Conservation (phyloP, 495 filamentous ascomycete genomes). For the Aspergillus sclerotiicarbonarius region DNA sequence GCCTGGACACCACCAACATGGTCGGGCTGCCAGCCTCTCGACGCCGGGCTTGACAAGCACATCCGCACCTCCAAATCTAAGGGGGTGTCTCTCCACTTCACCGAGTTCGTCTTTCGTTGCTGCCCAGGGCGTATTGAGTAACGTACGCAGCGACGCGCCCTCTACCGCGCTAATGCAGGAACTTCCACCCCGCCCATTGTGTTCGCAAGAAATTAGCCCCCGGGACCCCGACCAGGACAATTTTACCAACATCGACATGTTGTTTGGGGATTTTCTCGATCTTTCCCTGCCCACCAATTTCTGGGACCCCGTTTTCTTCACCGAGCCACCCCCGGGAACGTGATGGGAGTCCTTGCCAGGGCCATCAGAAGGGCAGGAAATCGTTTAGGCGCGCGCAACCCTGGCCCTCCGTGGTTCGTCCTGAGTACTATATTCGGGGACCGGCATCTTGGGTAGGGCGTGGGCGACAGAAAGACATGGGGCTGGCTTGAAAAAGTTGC, state of each 20-base stretch:
- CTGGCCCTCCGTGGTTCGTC: no score
- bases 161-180: background rate
- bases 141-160: background rate
- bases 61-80: no score
- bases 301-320: conserved; percentile 42
- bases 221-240: conserved; percentile 13
- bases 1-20: background rate
- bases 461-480: no score
- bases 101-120: no score
- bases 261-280: conserved; percentile 45
- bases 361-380: background rate
- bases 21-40: background rate
- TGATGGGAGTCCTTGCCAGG: background rate
- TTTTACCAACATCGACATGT: conserved; percentile 39
- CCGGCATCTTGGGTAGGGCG: no score
- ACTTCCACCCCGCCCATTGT: background rate
- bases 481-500: no score
- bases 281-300: conserved; percentile 42
- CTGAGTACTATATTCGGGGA: no score
- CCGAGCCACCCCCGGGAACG: conserved; percentile 8
- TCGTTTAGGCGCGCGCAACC: background rate
- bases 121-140: no score
- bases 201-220: conserved; percentile 10
- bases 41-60: background rate
- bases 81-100: no score